Conservation (phyloP, 306 rosid genomes). For the Vigna mungo region DNA sequence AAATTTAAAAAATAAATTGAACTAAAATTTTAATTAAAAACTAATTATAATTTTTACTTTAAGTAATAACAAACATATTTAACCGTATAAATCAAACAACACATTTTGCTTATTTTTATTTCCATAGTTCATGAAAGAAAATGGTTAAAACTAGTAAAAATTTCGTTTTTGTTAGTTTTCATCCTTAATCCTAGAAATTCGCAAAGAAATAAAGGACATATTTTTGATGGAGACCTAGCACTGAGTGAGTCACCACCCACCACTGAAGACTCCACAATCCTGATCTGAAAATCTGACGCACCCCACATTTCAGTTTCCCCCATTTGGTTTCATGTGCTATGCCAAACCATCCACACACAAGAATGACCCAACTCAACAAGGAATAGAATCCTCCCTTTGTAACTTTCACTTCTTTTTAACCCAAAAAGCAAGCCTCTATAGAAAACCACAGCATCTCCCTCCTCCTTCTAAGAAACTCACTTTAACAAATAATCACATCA, state of each 20-base stretch:
- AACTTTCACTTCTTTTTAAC: conserved; percentile 49
- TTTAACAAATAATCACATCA: conserved; percentile 43
- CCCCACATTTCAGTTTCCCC: conserved; percentile 43
- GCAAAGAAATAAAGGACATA: not conserved
- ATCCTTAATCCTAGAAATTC: not conserved
- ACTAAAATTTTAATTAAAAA: no score
- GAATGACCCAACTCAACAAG: conserved; percentile 12
- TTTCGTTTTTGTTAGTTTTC: not conserved
- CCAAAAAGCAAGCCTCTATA: conserved; percentile 49
- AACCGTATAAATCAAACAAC: not conserved
- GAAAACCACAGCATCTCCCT: conserved; percentile 53
- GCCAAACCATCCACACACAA: conserved; percentile 34
- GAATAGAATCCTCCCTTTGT: conserved; percentile 40
- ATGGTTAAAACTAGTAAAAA: not conserved
- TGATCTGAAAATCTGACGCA: conserved; percentile 41
- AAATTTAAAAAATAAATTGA: no score
- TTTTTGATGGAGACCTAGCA: conserved; percentile 1
- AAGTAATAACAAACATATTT: no score
- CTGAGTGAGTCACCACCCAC: not conserved
- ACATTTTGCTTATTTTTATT: not conserved
- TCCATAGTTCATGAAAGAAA: not conserved
- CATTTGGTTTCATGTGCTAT: conserved; percentile 7
- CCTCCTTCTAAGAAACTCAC: conserved; percentile 40
- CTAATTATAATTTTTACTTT: no score
- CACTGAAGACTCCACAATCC: conserved; percentile 7